Conservation (phyloP, 371 early-diverging fungal genomes). For the Mortierella sp. region DNA sequence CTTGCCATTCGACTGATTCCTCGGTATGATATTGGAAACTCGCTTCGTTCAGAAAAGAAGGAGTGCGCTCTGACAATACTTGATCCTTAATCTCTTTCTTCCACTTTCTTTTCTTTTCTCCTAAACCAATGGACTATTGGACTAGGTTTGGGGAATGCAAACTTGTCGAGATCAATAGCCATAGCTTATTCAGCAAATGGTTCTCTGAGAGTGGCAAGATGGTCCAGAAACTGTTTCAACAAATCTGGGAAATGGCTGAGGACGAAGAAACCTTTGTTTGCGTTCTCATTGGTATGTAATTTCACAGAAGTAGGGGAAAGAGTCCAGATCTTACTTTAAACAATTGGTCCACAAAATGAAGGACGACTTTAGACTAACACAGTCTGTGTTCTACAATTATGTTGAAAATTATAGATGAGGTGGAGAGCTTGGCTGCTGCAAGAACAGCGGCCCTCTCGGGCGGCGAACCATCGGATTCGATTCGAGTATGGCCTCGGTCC, state of each 20-base stretch:
- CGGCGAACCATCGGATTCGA: conserved; percentile 67
- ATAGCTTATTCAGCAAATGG: conserved; percentile 76
- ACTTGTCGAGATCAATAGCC: conserved; percentile 75
- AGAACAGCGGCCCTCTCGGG: conserved; percentile 66
- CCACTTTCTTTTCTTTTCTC: no score
- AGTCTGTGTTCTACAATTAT: no score
- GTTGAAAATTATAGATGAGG: conserved; percentile 60
- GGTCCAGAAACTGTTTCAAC: conserved; percentile 66
- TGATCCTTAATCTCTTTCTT: no score
- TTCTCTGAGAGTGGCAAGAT: conserved; percentile 74
- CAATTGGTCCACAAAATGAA: no score
- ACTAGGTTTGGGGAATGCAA: conserved; percentile 56
- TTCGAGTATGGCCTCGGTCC: conserved; percentile 56
- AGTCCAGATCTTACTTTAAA: neutral
- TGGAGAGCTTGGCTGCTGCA: conserved; percentile 72
- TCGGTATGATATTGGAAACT: no score
- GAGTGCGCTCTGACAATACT: no score
- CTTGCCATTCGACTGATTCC: conserved; percentile 64
- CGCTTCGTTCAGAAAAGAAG: no score
- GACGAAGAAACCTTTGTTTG: conserved; percentile 65
- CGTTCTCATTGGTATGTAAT: conserved; percentile 64
- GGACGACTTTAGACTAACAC: no score
- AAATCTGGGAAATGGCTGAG: conserved; percentile 61
- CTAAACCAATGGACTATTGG: neutral
- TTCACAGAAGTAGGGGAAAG: no score